Conservation (phyloP, 1,139 yeast genomes). For the Taphrina flavorubra region DNA sequence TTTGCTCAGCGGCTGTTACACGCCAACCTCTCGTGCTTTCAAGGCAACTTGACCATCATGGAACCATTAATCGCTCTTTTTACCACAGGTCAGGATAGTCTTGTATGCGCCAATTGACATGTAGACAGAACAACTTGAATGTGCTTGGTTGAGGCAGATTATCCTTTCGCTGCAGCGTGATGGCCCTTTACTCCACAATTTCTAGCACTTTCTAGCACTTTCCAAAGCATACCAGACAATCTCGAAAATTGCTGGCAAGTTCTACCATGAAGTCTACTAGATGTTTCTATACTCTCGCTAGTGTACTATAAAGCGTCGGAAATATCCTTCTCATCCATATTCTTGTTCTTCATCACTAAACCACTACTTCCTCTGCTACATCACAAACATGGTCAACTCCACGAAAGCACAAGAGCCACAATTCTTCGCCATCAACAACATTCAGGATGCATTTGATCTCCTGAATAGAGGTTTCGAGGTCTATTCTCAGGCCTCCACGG, state of each 20-base stretch:
- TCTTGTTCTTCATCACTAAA: not conserved
- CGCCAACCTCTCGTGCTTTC: not conserved
- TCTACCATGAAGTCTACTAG: not conserved
- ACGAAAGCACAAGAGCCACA: constrained; percentile 8
- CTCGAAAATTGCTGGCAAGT: constrained; percentile 1
- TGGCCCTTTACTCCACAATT: not conserved
- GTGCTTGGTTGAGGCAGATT: no score
- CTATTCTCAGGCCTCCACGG: not conserved
- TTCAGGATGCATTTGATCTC: constrained; percentile 19
- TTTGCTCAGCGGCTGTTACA: not conserved
- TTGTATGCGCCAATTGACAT: no score
- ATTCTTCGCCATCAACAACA: constrained; percentile 24
- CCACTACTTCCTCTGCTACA: no score
- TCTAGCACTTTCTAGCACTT: constrained; percentile 16
- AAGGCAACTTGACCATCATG: no score
- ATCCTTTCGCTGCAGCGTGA: no score
- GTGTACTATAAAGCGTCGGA: not conserved
- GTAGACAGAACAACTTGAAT: no score
- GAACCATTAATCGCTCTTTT: no score
- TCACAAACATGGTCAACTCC: constrained; percentile 16
- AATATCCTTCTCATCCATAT: no score
- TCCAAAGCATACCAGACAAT: constrained; percentile 1
- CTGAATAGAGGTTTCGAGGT: constrained; percentile 13
- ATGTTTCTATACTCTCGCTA: not conserved
- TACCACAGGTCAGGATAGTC: no score